Evolutionary conservation across 495 filamentous ascomycete genomes (phyloP).

Genomic region (Hypoxylon lenormandii): DNA sequence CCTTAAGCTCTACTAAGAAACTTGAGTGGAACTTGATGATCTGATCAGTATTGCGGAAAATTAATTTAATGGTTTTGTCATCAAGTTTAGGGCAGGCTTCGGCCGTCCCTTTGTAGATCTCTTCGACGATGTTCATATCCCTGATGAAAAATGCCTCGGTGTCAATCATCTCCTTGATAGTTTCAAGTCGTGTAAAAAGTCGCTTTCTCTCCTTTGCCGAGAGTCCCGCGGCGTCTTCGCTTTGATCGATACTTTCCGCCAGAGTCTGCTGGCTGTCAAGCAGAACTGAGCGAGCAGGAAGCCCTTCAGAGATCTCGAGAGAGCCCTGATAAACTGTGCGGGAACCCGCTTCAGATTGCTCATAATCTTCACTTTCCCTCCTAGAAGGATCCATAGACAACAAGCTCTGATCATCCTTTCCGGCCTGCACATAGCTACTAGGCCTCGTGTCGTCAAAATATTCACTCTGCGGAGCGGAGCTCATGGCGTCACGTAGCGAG

Average conservation of each 20-base stretch:
- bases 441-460: conserved; percentile 59
- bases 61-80: conserved; percentile 80
- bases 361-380: conserved; percentile 52
- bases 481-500: conserved; percentile 41
- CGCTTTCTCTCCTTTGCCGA: conserved; percentile 58
- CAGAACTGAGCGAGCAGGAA: conserved; percentile 33
- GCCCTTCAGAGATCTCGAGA: conserved; percentile 51
- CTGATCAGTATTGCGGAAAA: conserved; percentile 91
- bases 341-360: conserved; percentile 48
- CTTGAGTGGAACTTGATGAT: conserved; percentile 82
- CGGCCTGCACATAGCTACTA: conserved; percentile 55
- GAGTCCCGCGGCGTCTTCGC: conserved; percentile 42
- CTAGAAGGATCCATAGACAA: conserved; percentile 47
- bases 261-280: conserved; percentile 48
- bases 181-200: conserved; percentile 73
- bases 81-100: conserved; percentile 83
- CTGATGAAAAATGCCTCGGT: conserved; percentile 87
- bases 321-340: conserved; percentile 54
- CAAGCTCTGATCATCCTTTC: conserved; percentile 48
- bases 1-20: conserved; percentile 82
- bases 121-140: conserved; percentile 95
- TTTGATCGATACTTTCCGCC: conserved; percentile 45
- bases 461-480: conserved; percentile 48
- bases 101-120: conserved; percentile 96
- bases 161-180: conserved; percentile 90